Evolutionary conservation across 306 rosid species (phyloP), one percentile per base, ranked within the genome.

Genomic region (Lathyrus sativus): DNA sequence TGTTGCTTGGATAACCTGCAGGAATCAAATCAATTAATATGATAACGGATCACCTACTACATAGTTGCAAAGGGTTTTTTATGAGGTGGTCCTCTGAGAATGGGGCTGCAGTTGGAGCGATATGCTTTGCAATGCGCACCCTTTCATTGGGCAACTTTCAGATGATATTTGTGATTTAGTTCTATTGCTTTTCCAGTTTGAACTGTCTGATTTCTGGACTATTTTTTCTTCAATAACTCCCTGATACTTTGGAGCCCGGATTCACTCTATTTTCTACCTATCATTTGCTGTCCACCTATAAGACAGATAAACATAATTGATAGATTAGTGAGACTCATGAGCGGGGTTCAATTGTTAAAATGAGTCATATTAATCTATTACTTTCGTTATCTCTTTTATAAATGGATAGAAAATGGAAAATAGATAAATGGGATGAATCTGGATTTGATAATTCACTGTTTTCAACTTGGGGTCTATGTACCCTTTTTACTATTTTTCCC

Each of bases 381-480:
- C 0, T 7, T 35, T 7, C 2, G 39, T 35, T 1, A 35, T 35
- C 39, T 35, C 39, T 35, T 35, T 6, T 35, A 5, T 35, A 35
- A 7, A 35, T 35, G 39, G 9, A 35, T 35, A 35, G 39, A 35
- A 2, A 35, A 35, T 7, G 39, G 9, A 35, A 35, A 35, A 2
- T 35, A 7, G 9, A 7, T 7, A 7, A 35, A 35, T 35, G 39
- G 7, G 7, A 35, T 35, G 39, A 35, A 35, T 35, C 39, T 35
- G 39, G 39, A 7, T 35, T 35, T 35, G 70, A 68, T 65, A 57
- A 64, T 64, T 70, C 35, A 33, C 68, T 59, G 41, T 26, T 71
- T 45, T 71, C 38, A 45, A 45, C 48, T 70, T 65, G 67, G 75
- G 78, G 78, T 76, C 45, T 51, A 63, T 65, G 79, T 45, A 60